phyloP scores from a whole-genome alignment of 179 eudicot genomes.

The Corrigiola litoralis region DNA sequence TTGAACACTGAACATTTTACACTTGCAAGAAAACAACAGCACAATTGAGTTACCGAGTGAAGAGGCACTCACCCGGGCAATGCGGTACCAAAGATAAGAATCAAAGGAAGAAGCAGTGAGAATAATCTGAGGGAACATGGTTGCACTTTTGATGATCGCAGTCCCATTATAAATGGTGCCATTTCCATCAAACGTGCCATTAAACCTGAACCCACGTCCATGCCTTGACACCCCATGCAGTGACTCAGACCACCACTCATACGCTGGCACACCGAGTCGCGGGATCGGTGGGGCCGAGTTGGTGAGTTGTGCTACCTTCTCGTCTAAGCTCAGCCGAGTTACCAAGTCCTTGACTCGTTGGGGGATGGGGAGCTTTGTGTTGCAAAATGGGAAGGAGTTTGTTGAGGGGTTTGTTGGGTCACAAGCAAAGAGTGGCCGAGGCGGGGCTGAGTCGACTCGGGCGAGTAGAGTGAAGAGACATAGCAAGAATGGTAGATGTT shows the following conservation, averaged over 20 bases:
- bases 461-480: constrained; percentile 8
- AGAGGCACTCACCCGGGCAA: constrained; percentile 50
- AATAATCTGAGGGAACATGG: constrained; percentile 79
- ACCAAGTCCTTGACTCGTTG: constrained; percentile 53
- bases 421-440: constrained; percentile 44
- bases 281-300: constrained; percentile 59
- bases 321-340: constrained; percentile 53
- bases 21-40: background rate
- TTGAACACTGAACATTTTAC: no score
- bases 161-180: constrained; percentile 39
- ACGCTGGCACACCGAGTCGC: constrained; percentile 66
- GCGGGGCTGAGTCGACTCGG: constrained; percentile 23
- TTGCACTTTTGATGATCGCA: constrained; percentile 35
- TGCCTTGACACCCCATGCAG: constrained; percentile 71
- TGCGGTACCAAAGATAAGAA: constrained; percentile 57
- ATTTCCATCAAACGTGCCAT: constrained; percentile 30
- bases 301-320: constrained; percentile 66
- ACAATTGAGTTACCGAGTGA: background rate
- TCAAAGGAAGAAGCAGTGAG: constrained; percentile 72
- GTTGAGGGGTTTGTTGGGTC: constrained; percentile 38
- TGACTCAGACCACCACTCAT: constrained; percentile 98
- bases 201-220: constrained; percentile 43
- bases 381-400: constrained; percentile 48
- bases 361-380: constrained; percentile 32
- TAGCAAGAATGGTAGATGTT: background rate